Conservation (phyloP, 2,329 filamentous ascomycete genomes). For the Alternaria sp. region DNA sequence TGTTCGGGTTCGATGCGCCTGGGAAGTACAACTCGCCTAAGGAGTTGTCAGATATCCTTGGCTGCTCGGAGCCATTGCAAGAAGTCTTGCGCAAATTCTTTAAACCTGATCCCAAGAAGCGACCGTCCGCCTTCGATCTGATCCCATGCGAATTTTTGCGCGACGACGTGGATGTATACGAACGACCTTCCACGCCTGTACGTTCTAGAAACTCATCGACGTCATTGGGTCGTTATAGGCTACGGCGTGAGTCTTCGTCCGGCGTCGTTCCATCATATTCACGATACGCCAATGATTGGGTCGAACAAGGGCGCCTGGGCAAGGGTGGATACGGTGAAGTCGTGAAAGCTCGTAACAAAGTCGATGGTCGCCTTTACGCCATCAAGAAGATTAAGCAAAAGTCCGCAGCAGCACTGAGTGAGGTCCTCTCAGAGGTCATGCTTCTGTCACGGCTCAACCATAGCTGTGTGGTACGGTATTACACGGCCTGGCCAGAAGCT, state of each 20-base stretch:
- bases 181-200: constrained; percentile 42
- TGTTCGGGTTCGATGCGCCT: constrained; percentile 81
- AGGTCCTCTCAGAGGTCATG: constrained; percentile 85
- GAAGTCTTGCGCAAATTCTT: constrained; percentile 88
- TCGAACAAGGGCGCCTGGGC: constrained; percentile 86
- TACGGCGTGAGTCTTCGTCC: constrained; percentile 48
- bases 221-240: constrained; percentile 41
- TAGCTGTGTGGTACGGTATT: constrained; percentile 87
- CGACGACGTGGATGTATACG: constrained; percentile 57
- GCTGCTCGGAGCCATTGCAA: constrained; percentile 76
- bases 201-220: constrained; percentile 50
- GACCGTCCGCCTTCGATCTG: constrained; percentile 81
- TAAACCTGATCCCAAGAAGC: constrained; percentile 81
- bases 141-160: constrained; percentile 66
- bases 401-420: constrained; percentile 76
- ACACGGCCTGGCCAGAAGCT: constrained; percentile 93
- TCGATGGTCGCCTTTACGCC: constrained; percentile 92
- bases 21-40: constrained; percentile 81
- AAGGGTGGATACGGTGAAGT: constrained; percentile 97
- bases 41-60: constrained; percentile 73
- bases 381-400: constrained; percentile 95
- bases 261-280: constrained; percentile 61
- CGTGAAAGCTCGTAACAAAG: constrained; percentile 91
- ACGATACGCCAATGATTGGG: constrained; percentile 87
- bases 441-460: constrained; percentile 92